A percentile compares a stretch with the other conserved stretches of the same genome.
These are phyloP conservation scores for Zasmidium angulare DNA, from an alignment of 2,329 filamentous ascomycete genomes.

Conservation along the genomic window DNA sequence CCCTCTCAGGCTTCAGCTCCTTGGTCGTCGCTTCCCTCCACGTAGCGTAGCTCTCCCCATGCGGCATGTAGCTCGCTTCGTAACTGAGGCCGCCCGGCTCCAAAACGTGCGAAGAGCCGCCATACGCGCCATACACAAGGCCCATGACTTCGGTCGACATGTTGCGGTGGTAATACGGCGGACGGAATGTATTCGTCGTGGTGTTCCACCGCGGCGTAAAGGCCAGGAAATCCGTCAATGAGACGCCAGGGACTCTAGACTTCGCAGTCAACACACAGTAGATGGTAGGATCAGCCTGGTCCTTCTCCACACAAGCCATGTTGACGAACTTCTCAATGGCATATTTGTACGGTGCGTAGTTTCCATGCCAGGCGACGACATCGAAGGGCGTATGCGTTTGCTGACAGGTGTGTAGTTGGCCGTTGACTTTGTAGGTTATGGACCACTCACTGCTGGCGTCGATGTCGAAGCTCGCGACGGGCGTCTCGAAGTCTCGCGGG, in stretches of 20 bases:
- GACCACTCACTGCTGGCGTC: slow-evolving; percentile 51
- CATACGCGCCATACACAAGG: slow-evolving; percentile 55
- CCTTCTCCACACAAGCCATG: slow-evolving; percentile 55
- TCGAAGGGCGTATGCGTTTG: slow-evolving; percentile 68
- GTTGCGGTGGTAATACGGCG: slow-evolving; percentile 70
- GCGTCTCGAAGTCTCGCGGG: slow-evolving; percentile 61
- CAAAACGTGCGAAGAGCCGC: slow-evolving; percentile 56
- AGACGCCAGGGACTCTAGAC: slow-evolving; percentile 51
- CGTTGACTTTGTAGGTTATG: slow-evolving; percentile 60
- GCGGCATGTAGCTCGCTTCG: slow-evolving; percentile 20
- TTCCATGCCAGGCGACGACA: slow-evolving; percentile 68
- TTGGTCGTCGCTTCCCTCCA: slow-evolving; percentile 13
- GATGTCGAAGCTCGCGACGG: slow-evolving; percentile 57
- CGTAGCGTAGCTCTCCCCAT: slow-evolving; percentile 17
- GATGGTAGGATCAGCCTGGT: slow-evolving; percentile 65
- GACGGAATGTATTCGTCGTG: slow-evolving; percentile 65
- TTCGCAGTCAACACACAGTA: slow-evolving; percentile 65
- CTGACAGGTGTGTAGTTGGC: slow-evolving; percentile 56
- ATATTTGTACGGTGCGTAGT: slow-evolving; percentile 61
- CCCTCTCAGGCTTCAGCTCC: slow-evolving; percentile 12
- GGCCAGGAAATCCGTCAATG: slow-evolving; percentile 67
- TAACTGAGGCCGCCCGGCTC: slow-evolving; percentile 19
- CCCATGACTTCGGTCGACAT: slow-evolving; percentile 65
- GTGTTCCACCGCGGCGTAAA: slow-evolving; percentile 70
- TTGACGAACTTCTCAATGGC: slow-evolving; percentile 57